These are phyloP conservation scores for Talaromyces piceae DNA, from an alignment of 2,329 filamentous ascomycete genomes.

Conservation along the genomic window DNA sequence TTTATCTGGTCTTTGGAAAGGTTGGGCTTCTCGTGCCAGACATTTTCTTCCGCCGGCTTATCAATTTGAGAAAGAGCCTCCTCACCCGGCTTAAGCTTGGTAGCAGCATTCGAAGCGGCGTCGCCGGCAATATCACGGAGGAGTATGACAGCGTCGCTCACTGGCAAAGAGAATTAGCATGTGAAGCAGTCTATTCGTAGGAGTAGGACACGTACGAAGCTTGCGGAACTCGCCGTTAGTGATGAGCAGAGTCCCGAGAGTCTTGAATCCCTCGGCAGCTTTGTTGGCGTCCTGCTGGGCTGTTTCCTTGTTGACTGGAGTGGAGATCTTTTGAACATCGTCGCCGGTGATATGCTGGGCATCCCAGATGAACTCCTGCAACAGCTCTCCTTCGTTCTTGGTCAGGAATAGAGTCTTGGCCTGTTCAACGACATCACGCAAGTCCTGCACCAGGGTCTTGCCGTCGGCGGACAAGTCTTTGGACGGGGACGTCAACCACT, in stretches of 20 bases:
- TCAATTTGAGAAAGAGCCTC: conserved; percentile 73
- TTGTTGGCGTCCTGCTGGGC: conserved; percentile 78
- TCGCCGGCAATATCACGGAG: conserved; percentile 88
- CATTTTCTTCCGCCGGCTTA: conserved; percentile 77
- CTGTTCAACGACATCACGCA: conserved; percentile 71
- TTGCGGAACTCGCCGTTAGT: conserved; percentile 97
- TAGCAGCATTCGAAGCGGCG: conserved; percentile 71
- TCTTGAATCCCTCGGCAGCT: conserved; percentile 76
- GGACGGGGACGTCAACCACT: conserved; percentile 61
- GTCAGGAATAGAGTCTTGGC: conserved; percentile 77
- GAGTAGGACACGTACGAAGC: conserved; percentile 55
- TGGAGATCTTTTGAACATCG: conserved; percentile 53
- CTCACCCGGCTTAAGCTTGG: conserved; percentile 66
- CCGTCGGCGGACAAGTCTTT: conserved; percentile 76
- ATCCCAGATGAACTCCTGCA: conserved; percentile 97
- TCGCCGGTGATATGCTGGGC: conserved; percentile 66
- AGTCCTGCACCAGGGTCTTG: conserved; percentile 65
- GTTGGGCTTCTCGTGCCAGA: conserved; percentile 83
- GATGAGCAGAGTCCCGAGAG: conserved; percentile 78
- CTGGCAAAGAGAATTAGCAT: conserved; percentile 31
- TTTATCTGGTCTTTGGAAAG: conserved; percentile 63
- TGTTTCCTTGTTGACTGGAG: conserved; percentile 65
- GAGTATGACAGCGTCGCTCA: conserved; percentile 73
- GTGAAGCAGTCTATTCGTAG: conserved; percentile 7
- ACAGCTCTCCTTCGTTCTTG: conserved; percentile 90